Evolutionary conservation across 345 rosid species (phyloP).

Genomic region (Gossypium mustelinum): DNA sequence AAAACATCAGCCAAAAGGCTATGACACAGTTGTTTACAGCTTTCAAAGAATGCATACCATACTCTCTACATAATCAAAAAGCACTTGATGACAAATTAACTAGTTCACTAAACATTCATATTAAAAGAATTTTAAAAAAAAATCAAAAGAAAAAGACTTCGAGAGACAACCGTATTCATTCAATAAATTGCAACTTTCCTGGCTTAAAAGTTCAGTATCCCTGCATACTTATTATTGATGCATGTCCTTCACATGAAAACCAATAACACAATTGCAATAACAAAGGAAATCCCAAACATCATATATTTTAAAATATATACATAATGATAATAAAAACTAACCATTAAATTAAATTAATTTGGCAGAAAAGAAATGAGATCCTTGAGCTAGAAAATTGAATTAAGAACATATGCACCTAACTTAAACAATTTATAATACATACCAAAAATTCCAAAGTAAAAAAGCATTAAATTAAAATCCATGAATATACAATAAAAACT

Average conservation of each 20-base stretch:
- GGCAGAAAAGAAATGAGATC: not conserved
- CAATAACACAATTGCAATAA: not conserved
- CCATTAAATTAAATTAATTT: not conserved
- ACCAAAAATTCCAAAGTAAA: not conserved
- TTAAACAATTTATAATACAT: not conserved
- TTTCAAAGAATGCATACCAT: not conserved
- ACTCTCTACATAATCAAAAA: not conserved
- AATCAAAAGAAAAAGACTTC: too few species aligned
- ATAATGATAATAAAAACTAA: not conserved
- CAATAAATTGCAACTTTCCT: not conserved
- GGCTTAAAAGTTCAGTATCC: not conserved
- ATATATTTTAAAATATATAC: not conserved
- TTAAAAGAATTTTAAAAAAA: not conserved
- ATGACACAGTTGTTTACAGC: not conserved
- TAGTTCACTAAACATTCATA: not conserved
- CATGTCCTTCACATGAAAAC: not conserved
- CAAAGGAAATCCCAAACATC: not conserved
- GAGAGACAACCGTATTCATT: not conserved
- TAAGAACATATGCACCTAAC: not conserved
- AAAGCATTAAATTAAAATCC: not conserved
- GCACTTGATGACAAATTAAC: not conserved
- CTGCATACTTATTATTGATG: not conserved
- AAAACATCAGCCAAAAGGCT: not conserved
- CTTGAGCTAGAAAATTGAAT: not conserved
- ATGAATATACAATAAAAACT: not conserved